Conservation (phyloP, 2,329 filamentous ascomycete species). For the Exophiala sp. region DNA sequence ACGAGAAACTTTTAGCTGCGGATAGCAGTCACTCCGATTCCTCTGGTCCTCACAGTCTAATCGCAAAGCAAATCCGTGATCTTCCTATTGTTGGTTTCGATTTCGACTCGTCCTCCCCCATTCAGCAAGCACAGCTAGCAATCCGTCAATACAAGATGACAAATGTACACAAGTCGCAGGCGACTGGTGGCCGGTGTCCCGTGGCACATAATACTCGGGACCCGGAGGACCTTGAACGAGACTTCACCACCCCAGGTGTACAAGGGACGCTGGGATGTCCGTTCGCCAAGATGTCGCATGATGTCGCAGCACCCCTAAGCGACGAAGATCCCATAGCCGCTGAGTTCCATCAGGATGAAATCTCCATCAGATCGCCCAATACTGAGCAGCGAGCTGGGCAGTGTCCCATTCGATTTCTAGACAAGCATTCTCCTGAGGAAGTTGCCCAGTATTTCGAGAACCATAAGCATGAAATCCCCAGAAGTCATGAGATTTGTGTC, state of each 20-base stretch:
- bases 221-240: slow-evolving; percentile 62
- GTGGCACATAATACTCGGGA: slow-evolving; percentile 22
- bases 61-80: slow-evolving; percentile 16
- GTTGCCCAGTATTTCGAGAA: slow-evolving; percentile 89
- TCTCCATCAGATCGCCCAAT: slow-evolving; percentile 46
- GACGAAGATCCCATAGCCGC: slow-evolving; percentile 48
- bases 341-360: slow-evolving; percentile 40
- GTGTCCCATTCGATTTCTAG: slow-evolving; percentile 87
- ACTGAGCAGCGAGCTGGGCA: slow-evolving; percentile 53
- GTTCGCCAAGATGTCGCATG: slow-evolving; percentile 54
- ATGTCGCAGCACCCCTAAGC: slow-evolving; percentile 36
- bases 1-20: slow-evolving; percentile 33
- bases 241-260: slow-evolving; percentile 81
- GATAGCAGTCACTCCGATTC: slow-evolving; percentile 16
- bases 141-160: slow-evolving; percentile 17
- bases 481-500: slow-evolving; percentile 89
- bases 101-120: slow-evolving; percentile 32
- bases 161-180: slow-evolving; percentile 2
- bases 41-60: slow-evolving; percentile 12
- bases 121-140: slow-evolving; percentile 11
- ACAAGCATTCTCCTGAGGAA: slow-evolving; percentile 88
- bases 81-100: slow-evolving; percentile 45
- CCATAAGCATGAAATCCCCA: slow-evolving; percentile 89
- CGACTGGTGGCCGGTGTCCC: slow-evolving; percentile 21
- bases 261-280: slow-evolving; percentile 76